Percentiles rank a stretch among this genome's conserved stretches.
phyloP scores from a whole-genome alignment of 1,139 yeast genomes.

The Scheffersomyces titani region DNA sequence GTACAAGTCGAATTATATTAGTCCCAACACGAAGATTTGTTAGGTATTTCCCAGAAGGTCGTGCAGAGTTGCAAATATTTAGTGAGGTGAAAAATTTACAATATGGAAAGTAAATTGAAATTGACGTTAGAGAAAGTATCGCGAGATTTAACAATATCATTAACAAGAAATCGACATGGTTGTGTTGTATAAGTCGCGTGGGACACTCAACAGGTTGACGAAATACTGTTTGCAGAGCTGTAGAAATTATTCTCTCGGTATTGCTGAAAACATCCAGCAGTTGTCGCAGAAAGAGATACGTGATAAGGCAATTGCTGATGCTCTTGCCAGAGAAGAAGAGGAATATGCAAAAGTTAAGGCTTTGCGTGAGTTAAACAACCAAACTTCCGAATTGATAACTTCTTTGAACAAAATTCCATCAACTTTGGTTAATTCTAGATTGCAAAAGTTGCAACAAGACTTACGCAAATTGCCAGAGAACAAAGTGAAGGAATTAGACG shows the following conservation, averaged over 20 bases:
- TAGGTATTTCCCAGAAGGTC: neutral
- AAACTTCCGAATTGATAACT: slow-evolving; percentile 28
- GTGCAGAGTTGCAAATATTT: neutral
- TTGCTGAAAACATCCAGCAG: slow-evolving; percentile 4
- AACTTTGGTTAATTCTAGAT: slow-evolving; percentile 30
- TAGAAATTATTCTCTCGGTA: neutral
- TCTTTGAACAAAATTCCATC: slow-evolving; percentile 40
- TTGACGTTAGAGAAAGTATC: no score
- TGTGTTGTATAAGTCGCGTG: neutral
- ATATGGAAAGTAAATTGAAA: neutral
- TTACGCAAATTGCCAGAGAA: slow-evolving; percentile 29
- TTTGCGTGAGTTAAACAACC: slow-evolving; percentile 35
- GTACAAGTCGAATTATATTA: neutral
- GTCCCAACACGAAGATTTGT: neutral
- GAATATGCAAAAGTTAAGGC: slow-evolving; percentile 37
- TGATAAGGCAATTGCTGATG: slow-evolving; percentile 46
- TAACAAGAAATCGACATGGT: neutral
- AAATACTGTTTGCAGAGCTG: neutral
- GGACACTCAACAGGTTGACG: neutral
- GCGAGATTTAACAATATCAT: neutral
- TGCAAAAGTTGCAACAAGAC: slow-evolving; percentile 31
- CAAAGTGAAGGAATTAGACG: slow-evolving; percentile 43
- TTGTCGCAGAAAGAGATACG: slow-evolving; percentile 33
- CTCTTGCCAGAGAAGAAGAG: slow-evolving; percentile 47
- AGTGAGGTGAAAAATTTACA: neutral